Evolutionary conservation across 345 rosid species (phyloP).

Genomic region (Cardamine occulta): DNA sequence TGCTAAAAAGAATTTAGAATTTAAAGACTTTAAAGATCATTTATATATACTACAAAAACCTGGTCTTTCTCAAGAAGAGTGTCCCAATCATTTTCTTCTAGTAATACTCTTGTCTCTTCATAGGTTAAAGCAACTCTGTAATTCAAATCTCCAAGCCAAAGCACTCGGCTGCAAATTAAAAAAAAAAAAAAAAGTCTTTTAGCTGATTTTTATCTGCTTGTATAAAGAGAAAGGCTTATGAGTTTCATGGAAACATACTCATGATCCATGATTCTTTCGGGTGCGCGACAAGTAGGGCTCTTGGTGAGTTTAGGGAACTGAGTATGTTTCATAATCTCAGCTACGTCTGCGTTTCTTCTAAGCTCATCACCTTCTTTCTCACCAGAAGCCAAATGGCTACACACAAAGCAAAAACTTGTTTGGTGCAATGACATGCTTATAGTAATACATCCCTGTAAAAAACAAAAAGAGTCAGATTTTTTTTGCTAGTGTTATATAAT

Average conservation of each 20-base stretch:
- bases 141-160: slow-evolving; percentile 96
- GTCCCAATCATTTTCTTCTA: slow-evolving; percentile 86
- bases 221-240: background rate
- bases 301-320: slow-evolving; percentile 79
- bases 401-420: slow-evolving; percentile 93
- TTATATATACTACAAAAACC: slow-evolving; percentile 50
- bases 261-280: slow-evolving; percentile 78
- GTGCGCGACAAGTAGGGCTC: slow-evolving; percentile 55
- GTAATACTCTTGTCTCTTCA: slow-evolving; percentile 66
- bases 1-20: background rate
- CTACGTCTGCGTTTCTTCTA: slow-evolving; percentile 82
- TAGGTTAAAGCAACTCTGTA: slow-evolving; percentile 82
- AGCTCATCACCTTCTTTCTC: slow-evolving; percentile 97
- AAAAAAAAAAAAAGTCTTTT: no score
- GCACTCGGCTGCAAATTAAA: slow-evolving; percentile 62
- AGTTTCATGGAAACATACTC: slow-evolving; percentile 56
- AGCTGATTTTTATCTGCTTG: background rate
- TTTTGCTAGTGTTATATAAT: background rate
- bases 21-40: background rate
- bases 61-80: slow-evolving; percentile 81
- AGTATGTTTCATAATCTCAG: slow-evolving; percentile 75
- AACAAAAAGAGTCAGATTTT: background rate
- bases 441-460: slow-evolving; percentile 81
- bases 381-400: slow-evolving; percentile 95
- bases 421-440: slow-evolving; percentile 91